A percentile compares a stretch with the other conserved stretches of the same genome.
Evolutionary conservation across 148 eudicot species (phyloP).

Genomic region (Silene conica): DNA sequence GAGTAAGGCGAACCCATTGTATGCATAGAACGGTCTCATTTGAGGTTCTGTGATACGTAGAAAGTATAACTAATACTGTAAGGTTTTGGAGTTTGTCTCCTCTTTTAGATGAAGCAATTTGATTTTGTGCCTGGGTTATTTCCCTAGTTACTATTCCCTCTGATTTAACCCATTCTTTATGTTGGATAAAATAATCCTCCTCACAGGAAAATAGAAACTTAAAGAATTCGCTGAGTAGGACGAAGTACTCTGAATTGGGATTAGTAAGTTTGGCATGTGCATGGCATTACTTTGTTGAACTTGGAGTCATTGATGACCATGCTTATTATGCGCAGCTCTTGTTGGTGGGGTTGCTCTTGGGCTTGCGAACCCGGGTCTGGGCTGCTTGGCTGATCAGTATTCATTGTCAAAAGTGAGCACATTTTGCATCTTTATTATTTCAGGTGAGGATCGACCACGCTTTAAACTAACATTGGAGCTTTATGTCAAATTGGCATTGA

Average conservation of each 20-base stretch:
- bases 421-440: slow-evolving; percentile 70
- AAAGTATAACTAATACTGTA: not conserved
- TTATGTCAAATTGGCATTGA: slow-evolving; percentile 7
- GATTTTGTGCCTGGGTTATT: not conserved
- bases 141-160: not conserved
- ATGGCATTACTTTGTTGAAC: not conserved
- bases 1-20: too few relatives aligned
- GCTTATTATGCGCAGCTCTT: slow-evolving; percentile 56
- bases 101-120: not conserved
- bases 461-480: not conserved
- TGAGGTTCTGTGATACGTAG: not conserved
- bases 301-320: not conserved
- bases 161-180: too few relatives aligned
- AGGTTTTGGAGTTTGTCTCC: not conserved
- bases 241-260: not conserved
- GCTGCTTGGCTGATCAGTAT: slow-evolving; percentile 66
- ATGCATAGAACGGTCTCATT: too few relatives aligned
- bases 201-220: too few relatives aligned
- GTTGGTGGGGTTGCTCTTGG: slow-evolving; percentile 69
- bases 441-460: slow-evolving; percentile 47
- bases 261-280: not conserved
- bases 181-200: too few relatives aligned
- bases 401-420: slow-evolving; percentile 78
- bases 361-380: slow-evolving; percentile 73
- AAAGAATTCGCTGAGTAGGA: not conserved